phyloP scores from a whole-genome alignment of 768 basidiomycete genomes.

The Hypsizygus marmoreus region DNA sequence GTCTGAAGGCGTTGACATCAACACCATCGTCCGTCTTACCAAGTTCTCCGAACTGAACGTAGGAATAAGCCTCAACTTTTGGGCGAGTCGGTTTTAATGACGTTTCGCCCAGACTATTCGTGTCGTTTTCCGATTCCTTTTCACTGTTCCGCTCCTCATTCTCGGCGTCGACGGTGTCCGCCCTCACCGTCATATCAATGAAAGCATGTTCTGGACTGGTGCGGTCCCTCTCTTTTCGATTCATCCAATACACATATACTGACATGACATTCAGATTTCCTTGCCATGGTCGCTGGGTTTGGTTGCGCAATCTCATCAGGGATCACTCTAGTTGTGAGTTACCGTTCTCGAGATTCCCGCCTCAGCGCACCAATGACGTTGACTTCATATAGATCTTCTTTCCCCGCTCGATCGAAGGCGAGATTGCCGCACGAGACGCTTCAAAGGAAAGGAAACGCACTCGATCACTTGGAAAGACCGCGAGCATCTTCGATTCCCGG shows the following conservation, averaged over 20 bases:
- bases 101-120: slow-evolving; percentile 56
- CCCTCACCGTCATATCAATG: slow-evolving; percentile 64
- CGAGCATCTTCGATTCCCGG: slow-evolving; percentile 23
- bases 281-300: slow-evolving; percentile 57
- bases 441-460: slow-evolving; percentile 40
- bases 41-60: slow-evolving; percentile 87
- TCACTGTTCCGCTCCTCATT: slow-evolving; percentile 63
- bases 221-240: slow-evolving; percentile 6
- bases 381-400: slow-evolving; percentile 79
- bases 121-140: slow-evolving; percentile 71
- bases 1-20: slow-evolving; percentile 60
- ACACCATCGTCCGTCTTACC: slow-evolving; percentile 69
- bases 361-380: not conserved
- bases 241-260: slow-evolving; percentile 1
- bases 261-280: slow-evolving; percentile 45
- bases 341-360: not conserved
- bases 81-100: not conserved
- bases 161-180: slow-evolving; percentile 71
- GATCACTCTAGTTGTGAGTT: slow-evolving; percentile 68
- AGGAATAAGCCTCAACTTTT: slow-evolving; percentile 23
- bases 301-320: slow-evolving; percentile 70
- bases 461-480: slow-evolving; percentile 25
- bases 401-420: slow-evolving; percentile 72
- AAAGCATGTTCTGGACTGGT: slow-evolving; percentile 58
- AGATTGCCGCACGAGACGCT: slow-evolving; percentile 56